phyloP scores from a whole-genome alignment of 2,329 filamentous ascomycete genomes.

The Bimuria novae-zelandiae region DNA sequence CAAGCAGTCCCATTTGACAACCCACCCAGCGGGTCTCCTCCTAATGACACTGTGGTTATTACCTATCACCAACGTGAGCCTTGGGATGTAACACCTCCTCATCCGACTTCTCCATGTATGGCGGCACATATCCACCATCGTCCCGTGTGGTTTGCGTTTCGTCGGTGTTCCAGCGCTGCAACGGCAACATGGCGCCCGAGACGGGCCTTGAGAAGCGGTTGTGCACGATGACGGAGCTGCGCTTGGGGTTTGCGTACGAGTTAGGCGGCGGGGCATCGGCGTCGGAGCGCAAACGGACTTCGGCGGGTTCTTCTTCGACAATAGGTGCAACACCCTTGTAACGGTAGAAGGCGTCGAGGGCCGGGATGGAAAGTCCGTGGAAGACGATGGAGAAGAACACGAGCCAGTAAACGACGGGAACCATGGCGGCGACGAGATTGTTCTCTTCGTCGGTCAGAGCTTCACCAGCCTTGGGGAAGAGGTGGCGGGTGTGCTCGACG shows the following conservation, averaged over 20 bases:
- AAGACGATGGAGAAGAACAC: constrained; percentile 54
- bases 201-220: constrained; percentile 54
- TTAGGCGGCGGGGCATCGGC: constrained; percentile 49
- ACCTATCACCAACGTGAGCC: no score
- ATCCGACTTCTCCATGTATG: background rate
- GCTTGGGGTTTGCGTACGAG: constrained; percentile 38
- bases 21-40: no score
- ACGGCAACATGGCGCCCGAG: constrained; percentile 14
- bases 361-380: constrained; percentile 56
- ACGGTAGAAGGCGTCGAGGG: constrained; percentile 48
- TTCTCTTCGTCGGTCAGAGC: constrained; percentile 49
- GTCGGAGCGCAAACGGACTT: constrained; percentile 47
- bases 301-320: constrained; percentile 41
- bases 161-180: no score
- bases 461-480: constrained; percentile 49
- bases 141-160: no score
- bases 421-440: constrained; percentile 46
- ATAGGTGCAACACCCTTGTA: constrained; percentile 50
- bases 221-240: constrained; percentile 48
- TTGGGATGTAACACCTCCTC: no score
- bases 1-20: no score
- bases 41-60: no score
- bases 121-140: no score
- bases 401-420: constrained; percentile 54
- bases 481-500: constrained; percentile 51